phyloP scores from a whole-genome alignment of 2,329 filamentous ascomycete species.

The Exophiala sp. region DNA sequence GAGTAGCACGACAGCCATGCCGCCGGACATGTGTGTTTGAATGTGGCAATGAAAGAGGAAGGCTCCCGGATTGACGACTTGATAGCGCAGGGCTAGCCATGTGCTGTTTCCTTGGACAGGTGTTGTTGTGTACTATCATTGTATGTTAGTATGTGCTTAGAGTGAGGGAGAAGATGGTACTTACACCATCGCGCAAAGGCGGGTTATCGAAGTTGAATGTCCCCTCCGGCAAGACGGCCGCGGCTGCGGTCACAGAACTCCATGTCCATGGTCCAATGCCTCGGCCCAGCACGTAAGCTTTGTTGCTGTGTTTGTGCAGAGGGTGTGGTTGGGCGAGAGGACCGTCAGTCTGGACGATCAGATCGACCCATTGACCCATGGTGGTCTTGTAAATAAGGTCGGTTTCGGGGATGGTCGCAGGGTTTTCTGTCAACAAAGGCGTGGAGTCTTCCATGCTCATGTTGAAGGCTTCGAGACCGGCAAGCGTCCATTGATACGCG shows the following conservation, averaged over 20 bases:
- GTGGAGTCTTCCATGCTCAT: slow-evolving; percentile 37
- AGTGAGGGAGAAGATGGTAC: neutral
- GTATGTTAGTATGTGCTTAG: slow-evolving; percentile 2
- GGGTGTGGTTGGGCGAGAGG: slow-evolving; percentile 56
- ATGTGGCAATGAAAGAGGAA: slow-evolving; percentile 59
- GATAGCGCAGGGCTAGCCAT: slow-evolving; percentile 55
- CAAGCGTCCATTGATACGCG: slow-evolving; percentile 55
- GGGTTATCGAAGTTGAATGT: slow-evolving; percentile 58
- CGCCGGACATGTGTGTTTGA: slow-evolving; percentile 51
- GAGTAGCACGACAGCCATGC: slow-evolving; percentile 54
- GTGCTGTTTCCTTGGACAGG: slow-evolving; percentile 31
- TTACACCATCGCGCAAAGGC: slow-evolving; percentile 48
- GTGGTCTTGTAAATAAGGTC: slow-evolving; percentile 51
- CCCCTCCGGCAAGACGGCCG: slow-evolving; percentile 39
- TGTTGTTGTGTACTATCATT: slow-evolving; percentile 37
- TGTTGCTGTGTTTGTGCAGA: slow-evolving; percentile 63
- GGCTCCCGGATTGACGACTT: slow-evolving; percentile 52
- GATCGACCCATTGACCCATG: slow-evolving; percentile 54
- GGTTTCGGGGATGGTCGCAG: slow-evolving; percentile 34
- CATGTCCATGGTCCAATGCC: slow-evolving; percentile 53
- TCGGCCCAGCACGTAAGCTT: slow-evolving; percentile 55
- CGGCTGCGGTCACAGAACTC: slow-evolving; percentile 53
- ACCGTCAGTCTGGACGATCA: slow-evolving; percentile 47
- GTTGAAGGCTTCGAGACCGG: slow-evolving; percentile 40
- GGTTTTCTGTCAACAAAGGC: slow-evolving; percentile 48